Evolutionary conservation across 1,139 yeast genomes (phyloP).

Genomic region (Nakaseomyces delphensis): DNA sequence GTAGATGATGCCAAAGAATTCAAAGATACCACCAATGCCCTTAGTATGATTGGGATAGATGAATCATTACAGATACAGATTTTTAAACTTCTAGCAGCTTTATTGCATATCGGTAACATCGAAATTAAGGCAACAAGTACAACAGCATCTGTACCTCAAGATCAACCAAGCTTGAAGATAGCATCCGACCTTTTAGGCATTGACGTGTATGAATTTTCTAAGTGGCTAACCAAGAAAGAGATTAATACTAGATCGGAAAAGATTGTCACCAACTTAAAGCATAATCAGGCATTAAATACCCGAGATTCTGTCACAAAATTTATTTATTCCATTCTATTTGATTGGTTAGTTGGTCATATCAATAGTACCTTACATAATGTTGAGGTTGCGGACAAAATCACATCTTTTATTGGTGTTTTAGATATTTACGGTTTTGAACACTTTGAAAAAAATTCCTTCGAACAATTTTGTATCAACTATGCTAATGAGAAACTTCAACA

Average conservation of each 20-base stretch:
- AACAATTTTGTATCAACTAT: slow-evolving; percentile 95
- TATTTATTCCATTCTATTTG: slow-evolving; percentile 87
- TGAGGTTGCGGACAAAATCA: slow-evolving; percentile 49
- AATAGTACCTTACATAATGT: slow-evolving; percentile 79
- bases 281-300: slow-evolving; percentile 81
- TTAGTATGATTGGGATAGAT: slow-evolving; percentile 69
- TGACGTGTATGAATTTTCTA: slow-evolving; percentile 65
- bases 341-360: slow-evolving; percentile 87
- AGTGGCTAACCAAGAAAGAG: slow-evolving; percentile 92
- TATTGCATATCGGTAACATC: slow-evolving; percentile 90
- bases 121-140: slow-evolving; percentile 79
- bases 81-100: slow-evolving; percentile 76
- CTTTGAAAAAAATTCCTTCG: slow-evolving; percentile 88
- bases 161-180: slow-evolving; percentile 75
- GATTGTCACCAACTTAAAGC: slow-evolving; percentile 75
- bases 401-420: slow-evolving; percentile 87
- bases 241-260: slow-evolving; percentile 87
- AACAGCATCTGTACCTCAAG: slow-evolving; percentile 74
- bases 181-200: slow-evolving; percentile 85
- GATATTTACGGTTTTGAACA: slow-evolving; percentile 98
- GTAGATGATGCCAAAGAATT: slow-evolving; percentile 82
- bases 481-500: slow-evolving; percentile 97
- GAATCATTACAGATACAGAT: slow-evolving; percentile 54
- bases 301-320: slow-evolving; percentile 95
- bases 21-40: slow-evolving; percentile 64